These are phyloP conservation scores for Phyllosticta citrichinensis DNA, from an alignment of 2,329 filamentous ascomycete genomes.

Conservation along the genomic window DNA sequence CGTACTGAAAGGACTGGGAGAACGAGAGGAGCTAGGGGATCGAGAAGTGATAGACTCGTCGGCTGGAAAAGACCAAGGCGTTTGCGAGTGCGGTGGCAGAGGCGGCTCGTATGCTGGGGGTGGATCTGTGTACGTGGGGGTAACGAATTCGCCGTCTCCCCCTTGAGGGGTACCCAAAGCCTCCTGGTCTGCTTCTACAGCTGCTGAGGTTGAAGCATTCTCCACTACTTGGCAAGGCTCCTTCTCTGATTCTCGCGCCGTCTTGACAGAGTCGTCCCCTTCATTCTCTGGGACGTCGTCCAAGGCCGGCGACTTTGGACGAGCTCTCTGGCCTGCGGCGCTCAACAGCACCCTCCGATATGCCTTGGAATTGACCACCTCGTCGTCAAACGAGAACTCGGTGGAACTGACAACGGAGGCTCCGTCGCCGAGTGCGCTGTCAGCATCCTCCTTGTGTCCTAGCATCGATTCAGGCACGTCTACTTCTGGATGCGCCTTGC, in stretches of 20 bases:
- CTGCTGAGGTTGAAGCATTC: neutral
- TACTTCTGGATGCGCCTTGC: constrained; percentile 5
- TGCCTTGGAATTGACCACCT: constrained; percentile 9
- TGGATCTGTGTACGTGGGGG: neutral
- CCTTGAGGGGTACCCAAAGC: too few relatives aligned
- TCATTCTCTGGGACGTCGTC: neutral
- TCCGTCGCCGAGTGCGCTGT: neutral
- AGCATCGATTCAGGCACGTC: neutral
- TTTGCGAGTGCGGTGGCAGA: neutral
- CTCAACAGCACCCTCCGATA: constrained; percentile 6
- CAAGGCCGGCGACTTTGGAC: neutral
- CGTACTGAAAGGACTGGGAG: neutral
- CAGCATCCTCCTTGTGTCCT: neutral
- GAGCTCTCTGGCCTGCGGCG: neutral
- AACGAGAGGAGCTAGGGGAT: neutral
- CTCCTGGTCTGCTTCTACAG: neutral
- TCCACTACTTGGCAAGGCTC: neutral
- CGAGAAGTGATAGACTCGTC: neutral
- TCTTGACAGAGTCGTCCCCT: neutral
- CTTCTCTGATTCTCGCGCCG: neutral
- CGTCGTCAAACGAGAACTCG: constrained; percentile 12
- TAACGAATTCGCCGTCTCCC: neutral
- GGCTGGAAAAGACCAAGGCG: neutral
- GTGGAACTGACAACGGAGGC: constrained; percentile 6
- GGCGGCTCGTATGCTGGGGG: neutral